These are phyloP conservation scores for Heliophila coronopifolia DNA, from an alignment of 441 rosid species.

Conservation along the genomic window DNA sequence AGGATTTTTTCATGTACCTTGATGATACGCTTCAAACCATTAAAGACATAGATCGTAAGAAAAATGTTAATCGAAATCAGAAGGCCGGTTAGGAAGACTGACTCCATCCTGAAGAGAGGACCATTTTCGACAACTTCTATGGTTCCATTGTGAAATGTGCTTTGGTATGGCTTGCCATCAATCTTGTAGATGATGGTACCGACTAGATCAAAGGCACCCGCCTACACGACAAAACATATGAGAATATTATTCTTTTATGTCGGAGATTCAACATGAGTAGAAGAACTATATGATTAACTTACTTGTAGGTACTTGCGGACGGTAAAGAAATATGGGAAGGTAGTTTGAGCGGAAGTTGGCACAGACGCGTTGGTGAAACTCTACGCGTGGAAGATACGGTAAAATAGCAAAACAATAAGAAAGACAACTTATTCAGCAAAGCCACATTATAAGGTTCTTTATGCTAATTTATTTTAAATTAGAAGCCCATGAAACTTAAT, in stretches of 20 bases:
- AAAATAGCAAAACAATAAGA: background rate
- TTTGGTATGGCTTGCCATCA: conserved; percentile 72
- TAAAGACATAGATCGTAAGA: conserved; percentile 61
- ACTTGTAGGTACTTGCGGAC: conserved; percentile 94
- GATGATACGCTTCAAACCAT: conserved; percentile 55
- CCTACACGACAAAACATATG: too few species aligned
- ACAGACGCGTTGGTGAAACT: conserved; percentile 78
- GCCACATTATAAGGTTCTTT: background rate
- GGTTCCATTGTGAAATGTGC: conserved; percentile 75
- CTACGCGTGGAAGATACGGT: conserved; percentile 32
- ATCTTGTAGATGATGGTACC: conserved; percentile 74
- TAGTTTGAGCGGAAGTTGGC: conserved; percentile 67
- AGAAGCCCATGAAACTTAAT: too few species aligned
- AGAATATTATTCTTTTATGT: too few species aligned
- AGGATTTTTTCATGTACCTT: conserved; percentile 63
- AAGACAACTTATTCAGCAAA: background rate
- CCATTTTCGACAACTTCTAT: conserved; percentile 83
- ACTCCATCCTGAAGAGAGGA: conserved; percentile 70
- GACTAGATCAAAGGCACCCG: conserved; percentile 89
- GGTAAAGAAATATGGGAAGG: conserved; percentile 69
- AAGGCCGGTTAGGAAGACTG: conserved; percentile 76
- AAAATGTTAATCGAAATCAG: conserved; percentile 59
- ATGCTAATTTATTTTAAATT: too few species aligned
- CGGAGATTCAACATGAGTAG: too few species aligned
- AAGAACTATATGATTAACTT: background rate